Base-by-base conservation (phyloP, 2,329 filamentous ascomycete genomes). In the Penicillium sp. region DNA sequence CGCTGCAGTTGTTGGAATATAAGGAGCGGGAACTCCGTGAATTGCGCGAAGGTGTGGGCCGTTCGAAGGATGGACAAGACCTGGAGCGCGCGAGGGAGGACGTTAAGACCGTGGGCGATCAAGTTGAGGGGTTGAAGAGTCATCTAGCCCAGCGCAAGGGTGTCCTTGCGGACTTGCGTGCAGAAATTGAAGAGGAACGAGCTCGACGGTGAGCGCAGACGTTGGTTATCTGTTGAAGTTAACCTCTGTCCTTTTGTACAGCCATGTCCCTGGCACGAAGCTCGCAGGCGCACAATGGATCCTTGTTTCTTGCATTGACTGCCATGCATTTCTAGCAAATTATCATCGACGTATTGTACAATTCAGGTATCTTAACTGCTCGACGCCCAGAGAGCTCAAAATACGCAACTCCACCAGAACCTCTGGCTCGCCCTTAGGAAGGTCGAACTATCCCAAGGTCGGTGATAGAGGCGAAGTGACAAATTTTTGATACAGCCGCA, bases 1-100 rank as follows among this genome's bases (percentile, higher is more conserved):
- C 96, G 43, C 90, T 97, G 73, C 90, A 96, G 76, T 75, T 99
- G 72, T 79, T 99, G 41, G 94, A 99, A 68, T 97, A 95, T 73
- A 99, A 99, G 83, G 70, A 85, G 85, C 67, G 87, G 86, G 77
- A 78, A 93, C 70, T 80, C 84, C 62, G 91, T 88, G 70, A 77
- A 57, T 91, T 72, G 87, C 94, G 73, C 83, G 58, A 86, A 81
- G 75, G 84, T 5, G 66, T 63, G 7, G 72, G 73, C 4, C 58
- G 70, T 78, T 65, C 72, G 47, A 85, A 85, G 66, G 83, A 82
- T 7, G 91, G 90, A 0, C 84, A 86, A 57, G 83, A 82, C 56
- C 71, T 97, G 55, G 88, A 91, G 73, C 85, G 86, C 34, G 85
- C 96, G 39, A 79, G 84, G 52, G 92, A 95, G 34, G 94, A 99